Conservation (phyloP, 2,329 filamentous ascomycete genomes). For the Colletotrichum siamense region DNA sequence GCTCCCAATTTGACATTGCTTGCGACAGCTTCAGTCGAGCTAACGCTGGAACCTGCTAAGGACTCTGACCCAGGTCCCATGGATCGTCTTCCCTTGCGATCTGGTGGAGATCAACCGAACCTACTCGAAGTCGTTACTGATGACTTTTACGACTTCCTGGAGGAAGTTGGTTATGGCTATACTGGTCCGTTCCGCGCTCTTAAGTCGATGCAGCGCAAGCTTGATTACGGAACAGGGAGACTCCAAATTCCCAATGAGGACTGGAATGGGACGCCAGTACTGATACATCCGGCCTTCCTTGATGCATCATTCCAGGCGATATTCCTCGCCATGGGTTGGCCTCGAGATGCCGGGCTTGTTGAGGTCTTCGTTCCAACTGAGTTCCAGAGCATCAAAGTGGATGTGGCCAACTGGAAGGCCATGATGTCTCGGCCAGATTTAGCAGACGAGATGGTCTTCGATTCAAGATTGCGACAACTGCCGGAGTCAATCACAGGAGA, state of each 20-base stretch:
- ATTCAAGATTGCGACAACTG: background rate
- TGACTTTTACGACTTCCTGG: background rate
- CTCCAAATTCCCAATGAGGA: background rate
- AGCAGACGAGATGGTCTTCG: background rate
- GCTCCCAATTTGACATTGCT: background rate
- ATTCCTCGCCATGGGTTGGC: background rate
- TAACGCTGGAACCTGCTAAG: background rate
- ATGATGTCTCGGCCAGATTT: background rate
- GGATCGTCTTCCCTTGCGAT: background rate
- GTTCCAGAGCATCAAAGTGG: background rate
- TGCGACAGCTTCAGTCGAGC: background rate
- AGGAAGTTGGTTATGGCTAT: background rate
- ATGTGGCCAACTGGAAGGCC: background rate
- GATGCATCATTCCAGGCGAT: conserved; percentile 3
- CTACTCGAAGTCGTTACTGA: background rate
- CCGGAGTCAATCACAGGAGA: background rate
- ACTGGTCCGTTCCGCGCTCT: background rate
- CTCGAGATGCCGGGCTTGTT: background rate
- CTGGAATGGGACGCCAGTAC: background rate
- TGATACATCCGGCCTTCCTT: background rate
- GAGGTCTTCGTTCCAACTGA: background rate
- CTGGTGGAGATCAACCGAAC: background rate
- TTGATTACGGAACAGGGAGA: background rate
- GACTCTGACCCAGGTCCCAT: background rate
- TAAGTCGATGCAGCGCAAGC: background rate